These are phyloP conservation scores for Globisporangium megalacanthum DNA, from an alignment of 352 stramenopile species.

Conservation along the genomic window DNA sequence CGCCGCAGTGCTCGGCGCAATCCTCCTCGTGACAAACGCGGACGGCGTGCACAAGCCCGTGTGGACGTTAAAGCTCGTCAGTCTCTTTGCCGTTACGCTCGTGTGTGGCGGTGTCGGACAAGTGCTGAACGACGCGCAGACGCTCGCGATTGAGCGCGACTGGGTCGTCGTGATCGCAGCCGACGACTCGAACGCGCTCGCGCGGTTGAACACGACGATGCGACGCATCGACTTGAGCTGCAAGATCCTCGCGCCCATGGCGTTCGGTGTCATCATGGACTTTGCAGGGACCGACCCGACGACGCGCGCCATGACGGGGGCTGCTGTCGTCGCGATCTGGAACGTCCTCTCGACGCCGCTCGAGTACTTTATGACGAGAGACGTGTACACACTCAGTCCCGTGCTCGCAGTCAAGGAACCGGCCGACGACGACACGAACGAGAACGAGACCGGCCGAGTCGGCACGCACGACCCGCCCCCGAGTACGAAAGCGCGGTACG, in stretches of 20 bases:
- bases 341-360: conserved; percentile 75
- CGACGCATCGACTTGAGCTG: conserved; percentile 77
- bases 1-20: conserved; percentile 46
- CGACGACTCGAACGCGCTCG: conserved; percentile 37
- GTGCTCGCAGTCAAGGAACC: conserved; percentile 32
- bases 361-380: conserved; percentile 67
- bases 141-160: conserved; percentile 75
- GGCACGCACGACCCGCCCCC: conserved; percentile 11
- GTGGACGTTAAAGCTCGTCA: conserved; percentile 42
- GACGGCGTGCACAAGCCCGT: conserved; percentile 44
- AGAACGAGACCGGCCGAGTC: not conserved
- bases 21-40: conserved; percentile 60
- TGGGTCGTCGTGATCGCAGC: conserved; percentile 83
- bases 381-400: conserved; percentile 57
- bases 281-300: conserved; percentile 58
- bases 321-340: conserved; percentile 63
- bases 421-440: conserved; percentile 14
- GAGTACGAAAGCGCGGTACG: conserved; percentile 22
- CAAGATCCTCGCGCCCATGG: conserved; percentile 68
- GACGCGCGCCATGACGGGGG: conserved; percentile 56
- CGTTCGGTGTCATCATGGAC: conserved; percentile 78
- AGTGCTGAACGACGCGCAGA: conserved; percentile 72
- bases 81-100: conserved; percentile 45
- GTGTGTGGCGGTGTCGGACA: conserved; percentile 67
- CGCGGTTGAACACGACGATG: conserved; percentile 71